phyloP scores from a whole-genome alignment of 106 monocot genomes.

The Dendrobium huoshanense region DNA sequence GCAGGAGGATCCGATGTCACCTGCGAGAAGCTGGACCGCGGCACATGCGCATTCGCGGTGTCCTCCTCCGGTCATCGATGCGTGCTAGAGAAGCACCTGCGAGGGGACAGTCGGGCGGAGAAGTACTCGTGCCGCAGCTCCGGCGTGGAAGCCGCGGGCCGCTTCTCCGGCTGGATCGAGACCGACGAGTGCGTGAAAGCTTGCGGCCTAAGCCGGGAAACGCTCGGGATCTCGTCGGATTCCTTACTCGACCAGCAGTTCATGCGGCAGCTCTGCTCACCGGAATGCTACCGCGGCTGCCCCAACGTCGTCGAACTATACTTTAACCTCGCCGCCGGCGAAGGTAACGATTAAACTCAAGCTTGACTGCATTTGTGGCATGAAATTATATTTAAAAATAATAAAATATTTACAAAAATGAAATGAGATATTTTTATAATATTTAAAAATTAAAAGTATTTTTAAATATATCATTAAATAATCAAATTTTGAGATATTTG shows the following conservation, averaged over 20 bases:
- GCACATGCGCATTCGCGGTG: slow-evolving; percentile 32
- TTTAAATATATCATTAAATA: too few relatives aligned
- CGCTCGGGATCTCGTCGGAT: slow-evolving; percentile 28
- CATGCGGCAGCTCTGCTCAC: slow-evolving; percentile 18
- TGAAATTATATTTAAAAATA: too few relatives aligned
- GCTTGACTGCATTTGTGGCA: too few relatives aligned
- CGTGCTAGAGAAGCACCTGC: slow-evolving; percentile 36
- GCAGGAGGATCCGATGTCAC: slow-evolving; percentile 8
- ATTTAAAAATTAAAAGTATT: too few relatives aligned
- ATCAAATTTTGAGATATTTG: too few relatives aligned
- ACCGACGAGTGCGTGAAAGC: slow-evolving; percentile 22
- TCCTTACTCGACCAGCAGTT: slow-evolving; percentile 12
- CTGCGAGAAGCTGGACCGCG: slow-evolving; percentile 21
- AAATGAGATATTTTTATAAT: neutral
- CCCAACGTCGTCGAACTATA: slow-evolving; percentile 27
- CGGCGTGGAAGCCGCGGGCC: slow-evolving; percentile 5
- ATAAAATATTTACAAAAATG: too few relatives aligned
- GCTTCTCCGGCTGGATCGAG: slow-evolving; percentile 17
- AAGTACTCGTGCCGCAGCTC: slow-evolving; percentile 13
- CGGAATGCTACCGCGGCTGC: slow-evolving; percentile 17
- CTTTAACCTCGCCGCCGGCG: slow-evolving; percentile 27
- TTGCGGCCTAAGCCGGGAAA: slow-evolving; percentile 19
- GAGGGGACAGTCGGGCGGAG: neutral
- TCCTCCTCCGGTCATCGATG: slow-evolving; percentile 35
- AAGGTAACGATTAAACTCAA: slow-evolving; percentile 2